Conservation (phyloP, 306 rosid genomes). For the Cucumis cinereus region DNA sequence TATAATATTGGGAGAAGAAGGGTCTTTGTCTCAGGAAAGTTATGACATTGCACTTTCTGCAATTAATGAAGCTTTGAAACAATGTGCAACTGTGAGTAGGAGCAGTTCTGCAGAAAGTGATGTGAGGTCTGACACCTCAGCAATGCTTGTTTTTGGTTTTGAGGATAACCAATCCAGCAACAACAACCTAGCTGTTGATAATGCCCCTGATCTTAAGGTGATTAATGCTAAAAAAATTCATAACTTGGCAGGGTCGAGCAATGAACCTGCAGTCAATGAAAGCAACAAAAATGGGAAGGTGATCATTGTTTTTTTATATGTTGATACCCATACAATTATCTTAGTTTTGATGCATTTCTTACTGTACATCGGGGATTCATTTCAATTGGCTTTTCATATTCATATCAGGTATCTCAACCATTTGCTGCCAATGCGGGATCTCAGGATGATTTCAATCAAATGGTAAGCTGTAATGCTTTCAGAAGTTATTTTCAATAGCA, state of each 20-base stretch:
- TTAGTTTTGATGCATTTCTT: background rate
- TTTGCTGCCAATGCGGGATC: background rate
- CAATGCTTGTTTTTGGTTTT: background rate
- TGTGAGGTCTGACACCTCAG: constrained; percentile 4
- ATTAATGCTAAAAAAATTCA: background rate
- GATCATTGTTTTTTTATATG: background rate
- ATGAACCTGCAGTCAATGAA: constrained; percentile 7
- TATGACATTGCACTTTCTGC: constrained; percentile 12
- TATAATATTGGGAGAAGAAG: constrained; percentile 18
- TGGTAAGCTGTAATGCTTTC: background rate
- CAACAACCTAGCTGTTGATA: background rate
- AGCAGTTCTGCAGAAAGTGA: background rate
- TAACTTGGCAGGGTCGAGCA: constrained; percentile 7
- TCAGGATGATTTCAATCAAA: constrained; percentile 10
- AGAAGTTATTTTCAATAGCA: background rate
- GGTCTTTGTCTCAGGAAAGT: constrained; percentile 16
- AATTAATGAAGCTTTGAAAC: constrained; percentile 12
- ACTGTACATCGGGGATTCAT: background rate
- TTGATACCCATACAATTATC: background rate
- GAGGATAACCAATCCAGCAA: constrained; percentile 13
- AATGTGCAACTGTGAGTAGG: constrained; percentile 8
- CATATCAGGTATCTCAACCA: constrained; percentile 5
- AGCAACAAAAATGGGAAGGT: constrained; percentile 8
- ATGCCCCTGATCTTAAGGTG: constrained; percentile 5
- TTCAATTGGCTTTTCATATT: background rate